Evolutionary conservation across 177 flowering plant genomes (phyloP).

Genomic region (Tripterygium wilfordii): DNA sequence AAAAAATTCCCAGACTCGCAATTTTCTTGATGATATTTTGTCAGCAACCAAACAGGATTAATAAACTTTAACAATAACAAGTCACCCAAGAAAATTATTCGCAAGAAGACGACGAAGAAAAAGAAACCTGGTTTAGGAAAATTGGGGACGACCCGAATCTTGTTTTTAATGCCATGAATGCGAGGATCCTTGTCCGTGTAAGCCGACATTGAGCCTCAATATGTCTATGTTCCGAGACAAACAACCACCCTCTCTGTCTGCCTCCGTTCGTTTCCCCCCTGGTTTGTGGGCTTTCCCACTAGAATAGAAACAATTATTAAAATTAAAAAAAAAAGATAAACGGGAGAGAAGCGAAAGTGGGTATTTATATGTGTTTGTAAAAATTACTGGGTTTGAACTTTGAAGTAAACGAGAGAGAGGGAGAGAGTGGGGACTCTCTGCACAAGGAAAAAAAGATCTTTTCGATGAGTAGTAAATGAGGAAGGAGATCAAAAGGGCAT

Average conservation of each 20-base stretch:
- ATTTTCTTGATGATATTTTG: constrained; percentile 1
- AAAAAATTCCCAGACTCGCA: too few relatives aligned
- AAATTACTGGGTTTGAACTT: too few relatives aligned
- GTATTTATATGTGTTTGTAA: too few relatives aligned
- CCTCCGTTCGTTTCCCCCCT: too few relatives aligned
- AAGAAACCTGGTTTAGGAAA: constrained; percentile 80
- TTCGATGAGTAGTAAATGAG: too few relatives aligned
- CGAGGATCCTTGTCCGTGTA: constrained; percentile 62
- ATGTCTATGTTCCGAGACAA: too few relatives aligned
- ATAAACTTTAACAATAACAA: not conserved
- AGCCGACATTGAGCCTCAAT: constrained; percentile 78
- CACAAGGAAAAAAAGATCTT: too few relatives aligned
- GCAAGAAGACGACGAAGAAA: constrained; percentile 3
- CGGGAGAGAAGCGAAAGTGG: constrained; percentile 7
- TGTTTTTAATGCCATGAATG: constrained; percentile 56
- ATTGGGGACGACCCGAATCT: constrained; percentile 84
- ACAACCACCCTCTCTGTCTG: too few relatives aligned
- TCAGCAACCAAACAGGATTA: constrained; percentile 2
- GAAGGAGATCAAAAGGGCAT: too few relatives aligned
- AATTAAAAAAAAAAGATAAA: not conserved
- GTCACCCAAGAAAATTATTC: not conserved
- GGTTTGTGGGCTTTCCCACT: too few relatives aligned
- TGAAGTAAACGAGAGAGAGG: too few relatives aligned
- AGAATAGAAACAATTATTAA: too few relatives aligned
- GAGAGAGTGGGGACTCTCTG: constrained; percentile 22